phyloP scores from a whole-genome alignment of 306 rosid species.

The Prunus padus region DNA sequence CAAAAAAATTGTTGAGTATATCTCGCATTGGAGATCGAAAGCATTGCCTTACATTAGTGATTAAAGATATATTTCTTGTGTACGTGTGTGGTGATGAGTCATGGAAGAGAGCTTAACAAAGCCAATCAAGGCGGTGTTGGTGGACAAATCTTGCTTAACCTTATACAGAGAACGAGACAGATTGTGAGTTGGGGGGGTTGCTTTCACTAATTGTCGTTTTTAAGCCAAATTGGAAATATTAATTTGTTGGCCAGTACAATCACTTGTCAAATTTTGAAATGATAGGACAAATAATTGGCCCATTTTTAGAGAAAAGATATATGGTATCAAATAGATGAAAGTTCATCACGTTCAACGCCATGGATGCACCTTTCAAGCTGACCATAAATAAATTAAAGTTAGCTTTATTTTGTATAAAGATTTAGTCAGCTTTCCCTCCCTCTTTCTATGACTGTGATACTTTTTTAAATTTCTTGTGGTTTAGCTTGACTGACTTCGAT shows the following conservation, averaged over 20 bases:
- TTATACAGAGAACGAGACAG: slow-evolving; percentile 35
- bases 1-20: too few species aligned
- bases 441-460: background rate
- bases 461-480: background rate
- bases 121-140: slow-evolving; percentile 42
- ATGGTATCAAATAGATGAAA: slow-evolving; percentile 7
- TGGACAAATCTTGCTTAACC: slow-evolving; percentile 38
- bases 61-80: too few species aligned
- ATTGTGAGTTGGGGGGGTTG: slow-evolving; percentile 35
- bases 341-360: background rate
- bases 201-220: slow-evolving; percentile 45
- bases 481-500: background rate
- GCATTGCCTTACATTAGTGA: too few species aligned
- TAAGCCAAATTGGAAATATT: slow-evolving; percentile 36
- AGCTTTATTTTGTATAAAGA: background rate
- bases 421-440: background rate
- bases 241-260: slow-evolving; percentile 32
- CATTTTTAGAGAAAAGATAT: slow-evolving; percentile 13
- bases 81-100: background rate
- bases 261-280: slow-evolving; percentile 34
- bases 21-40: too few species aligned
- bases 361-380: slow-evolving; percentile 14
- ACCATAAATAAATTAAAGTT: background rate
- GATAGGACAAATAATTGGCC: slow-evolving; percentile 32
- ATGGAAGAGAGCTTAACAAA: slow-evolving; percentile 41